A percentile compares a stretch with the other conserved stretches of the same genome.
Evolutionary conservation across 164 flowering plant genomes (phyloP).

Genomic region (Aristolochia fimbriata): DNA sequence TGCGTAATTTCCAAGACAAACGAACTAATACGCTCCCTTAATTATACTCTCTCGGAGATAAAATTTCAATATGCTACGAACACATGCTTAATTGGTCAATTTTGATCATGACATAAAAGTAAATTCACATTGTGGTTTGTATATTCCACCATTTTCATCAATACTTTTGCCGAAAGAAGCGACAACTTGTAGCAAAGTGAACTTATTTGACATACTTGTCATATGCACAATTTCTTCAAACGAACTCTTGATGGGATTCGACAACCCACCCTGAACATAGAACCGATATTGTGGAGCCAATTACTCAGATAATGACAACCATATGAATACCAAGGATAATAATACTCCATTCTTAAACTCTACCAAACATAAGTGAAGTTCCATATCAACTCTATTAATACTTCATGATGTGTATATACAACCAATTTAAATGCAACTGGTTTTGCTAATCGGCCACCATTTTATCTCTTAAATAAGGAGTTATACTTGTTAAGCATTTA

Average conservation of each 20-base stretch:
- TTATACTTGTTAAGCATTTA: neutral
- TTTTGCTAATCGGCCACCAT: too few relatives aligned
- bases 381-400: neutral
- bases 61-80: neutral
- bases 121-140: neutral
- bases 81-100: neutral
- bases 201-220: neutral
- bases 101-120: conserved; percentile 1
- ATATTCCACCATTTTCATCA: neutral
- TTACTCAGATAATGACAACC: neutral
- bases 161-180: conserved; percentile 3
- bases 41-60: neutral
- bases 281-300: too few relatives aligned
- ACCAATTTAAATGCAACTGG: neutral
- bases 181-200: neutral
- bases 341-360: neutral
- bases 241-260: neutral
- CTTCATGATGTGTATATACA: conserved; percentile 3
- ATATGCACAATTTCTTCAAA: neutral
- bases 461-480: too few relatives aligned
- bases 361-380: neutral
- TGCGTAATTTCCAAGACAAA: neutral
- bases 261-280: neutral
- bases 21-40: neutral
- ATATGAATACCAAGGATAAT: too few relatives aligned